These are phyloP conservation scores for Falciphora oryzae DNA, from an alignment of 2,329 filamentous ascomycete species.

Conservation along the genomic window DNA sequence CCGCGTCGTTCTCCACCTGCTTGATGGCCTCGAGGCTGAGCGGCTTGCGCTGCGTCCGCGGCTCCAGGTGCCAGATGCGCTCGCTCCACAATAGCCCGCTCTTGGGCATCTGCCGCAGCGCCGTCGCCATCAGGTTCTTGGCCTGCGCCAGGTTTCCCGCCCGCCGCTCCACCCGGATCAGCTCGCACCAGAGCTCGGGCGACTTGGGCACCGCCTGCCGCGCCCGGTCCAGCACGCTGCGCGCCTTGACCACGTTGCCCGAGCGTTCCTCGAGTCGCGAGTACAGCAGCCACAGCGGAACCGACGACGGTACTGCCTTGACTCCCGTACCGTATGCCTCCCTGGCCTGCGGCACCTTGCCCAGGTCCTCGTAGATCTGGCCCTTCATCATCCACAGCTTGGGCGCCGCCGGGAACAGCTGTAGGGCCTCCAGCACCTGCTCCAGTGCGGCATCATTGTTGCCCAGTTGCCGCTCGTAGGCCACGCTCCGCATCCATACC, in stretches of 20 bases:
- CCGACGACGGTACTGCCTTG: slow-evolving; percentile 75
- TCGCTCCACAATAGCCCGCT: slow-evolving; percentile 89
- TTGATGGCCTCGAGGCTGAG: slow-evolving; percentile 91
- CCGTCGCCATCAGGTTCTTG: slow-evolving; percentile 87
- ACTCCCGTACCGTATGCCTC: slow-evolving; percentile 88
- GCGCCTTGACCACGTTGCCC: slow-evolving; percentile 82
- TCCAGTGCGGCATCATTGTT: slow-evolving; percentile 77
- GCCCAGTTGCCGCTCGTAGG: slow-evolving; percentile 81
- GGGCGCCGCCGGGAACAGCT: slow-evolving; percentile 75
- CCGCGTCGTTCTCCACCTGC: slow-evolving; percentile 88
- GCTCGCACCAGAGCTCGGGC: slow-evolving; percentile 82
- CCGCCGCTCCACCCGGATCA: slow-evolving; percentile 86
- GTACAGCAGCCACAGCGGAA: slow-evolving; percentile 85
- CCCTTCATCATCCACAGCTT: slow-evolving; percentile 99
- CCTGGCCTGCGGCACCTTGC: slow-evolving; percentile 74
- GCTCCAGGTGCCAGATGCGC: slow-evolving; percentile 90
- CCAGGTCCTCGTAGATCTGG: slow-evolving; percentile 85
- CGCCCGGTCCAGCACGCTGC: slow-evolving; percentile 87
- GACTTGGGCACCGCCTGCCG: slow-evolving; percentile 82
- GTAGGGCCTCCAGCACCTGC: slow-evolving; percentile 78
- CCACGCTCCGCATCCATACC: slow-evolving; percentile 94
- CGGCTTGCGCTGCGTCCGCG: slow-evolving; percentile 86
- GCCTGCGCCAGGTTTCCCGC: slow-evolving; percentile 79
- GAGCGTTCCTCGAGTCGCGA: slow-evolving; percentile 80
- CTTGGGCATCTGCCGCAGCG: slow-evolving; percentile 83